phyloP scores from a whole-genome alignment of 2,329 filamentous ascomycete genomes.

The Bipolaris victoriae region DNA sequence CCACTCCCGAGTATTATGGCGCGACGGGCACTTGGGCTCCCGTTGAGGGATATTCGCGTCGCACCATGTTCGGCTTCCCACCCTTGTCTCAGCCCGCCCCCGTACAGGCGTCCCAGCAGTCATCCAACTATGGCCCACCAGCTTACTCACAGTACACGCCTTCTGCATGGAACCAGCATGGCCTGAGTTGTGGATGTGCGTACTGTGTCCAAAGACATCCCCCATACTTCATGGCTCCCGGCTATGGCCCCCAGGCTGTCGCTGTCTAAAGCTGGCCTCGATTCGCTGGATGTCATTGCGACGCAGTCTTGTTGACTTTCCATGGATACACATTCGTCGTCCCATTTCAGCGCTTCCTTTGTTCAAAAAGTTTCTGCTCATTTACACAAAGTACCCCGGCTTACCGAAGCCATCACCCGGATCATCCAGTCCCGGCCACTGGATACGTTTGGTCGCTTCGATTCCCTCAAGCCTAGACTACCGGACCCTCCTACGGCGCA shows the following conservation, averaged over 20 bases:
- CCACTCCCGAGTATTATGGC: constrained; percentile 61
- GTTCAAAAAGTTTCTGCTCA: constrained; percentile 41
- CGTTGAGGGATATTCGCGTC: constrained; percentile 49
- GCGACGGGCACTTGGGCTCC: constrained; percentile 57
- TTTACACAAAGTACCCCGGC: constrained; percentile 26
- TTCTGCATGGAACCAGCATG: constrained; percentile 48
- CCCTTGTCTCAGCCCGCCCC: constrained; percentile 44
- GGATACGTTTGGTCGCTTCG: constrained; percentile 27
- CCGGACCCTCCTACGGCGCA: constrained; percentile 27
- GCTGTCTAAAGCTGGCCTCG: constrained; percentile 31
- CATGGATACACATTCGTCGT: constrained; percentile 36
- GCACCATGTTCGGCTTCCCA: constrained; percentile 51
- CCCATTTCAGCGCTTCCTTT: constrained; percentile 40
- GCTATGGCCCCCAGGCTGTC: constrained; percentile 49
- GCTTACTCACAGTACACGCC: constrained; percentile 46
- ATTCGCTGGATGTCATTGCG: not conserved
- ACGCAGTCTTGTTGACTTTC: constrained; percentile 14
- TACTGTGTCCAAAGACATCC: constrained; percentile 49
- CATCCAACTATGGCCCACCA: constrained; percentile 43
- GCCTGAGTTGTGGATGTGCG: constrained; percentile 46
- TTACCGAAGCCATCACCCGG: constrained; percentile 17
- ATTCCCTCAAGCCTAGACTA: constrained; percentile 29
- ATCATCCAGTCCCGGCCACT: constrained; percentile 23
- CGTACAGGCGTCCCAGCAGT: constrained; percentile 53
- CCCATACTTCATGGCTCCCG: constrained; percentile 48